Evolutionary conservation across 2,329 filamentous ascomycete species (phyloP).

Genomic region (Coniella vitis): DNA sequence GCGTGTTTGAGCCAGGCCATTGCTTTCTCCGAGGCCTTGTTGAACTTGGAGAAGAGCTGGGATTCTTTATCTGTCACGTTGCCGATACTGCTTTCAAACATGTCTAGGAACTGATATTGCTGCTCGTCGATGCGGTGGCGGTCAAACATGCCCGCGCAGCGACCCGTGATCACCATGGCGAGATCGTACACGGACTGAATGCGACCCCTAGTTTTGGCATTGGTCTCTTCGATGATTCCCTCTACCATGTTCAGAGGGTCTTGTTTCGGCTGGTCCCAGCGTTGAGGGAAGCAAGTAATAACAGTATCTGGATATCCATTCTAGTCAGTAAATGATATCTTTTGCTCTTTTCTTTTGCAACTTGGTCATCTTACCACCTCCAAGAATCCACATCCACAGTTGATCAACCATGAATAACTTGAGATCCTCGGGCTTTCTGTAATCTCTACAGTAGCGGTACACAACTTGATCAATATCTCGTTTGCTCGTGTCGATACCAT

Average conservation of each 20-base stretch:
- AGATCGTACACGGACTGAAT: conserved; percentile 57
- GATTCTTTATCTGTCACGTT: conserved; percentile 46
- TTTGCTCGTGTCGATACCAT: conserved; percentile 53
- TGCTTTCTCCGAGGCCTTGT: conserved; percentile 49
- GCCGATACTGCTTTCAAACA: conserved; percentile 60
- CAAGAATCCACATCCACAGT: conserved; percentile 58
- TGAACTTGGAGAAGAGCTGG: conserved; percentile 53
- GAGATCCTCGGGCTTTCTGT: conserved; percentile 31
- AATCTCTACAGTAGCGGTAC: conserved; percentile 44
- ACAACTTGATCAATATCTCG: conserved; percentile 60
- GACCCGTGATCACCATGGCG: conserved; percentile 52
- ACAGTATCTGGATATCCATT: conserved; percentile 44
- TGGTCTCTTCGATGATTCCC: conserved; percentile 57
- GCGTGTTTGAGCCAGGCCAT: conserved; percentile 46
- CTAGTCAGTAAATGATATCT: neutral
- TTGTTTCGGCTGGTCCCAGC: conserved; percentile 54
- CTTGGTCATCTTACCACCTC: conserved; percentile 30
- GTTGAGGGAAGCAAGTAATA: conserved; percentile 51
- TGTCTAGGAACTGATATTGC: conserved; percentile 58
- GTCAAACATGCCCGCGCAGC: conserved; percentile 56
- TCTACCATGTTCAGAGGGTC: conserved; percentile 58
- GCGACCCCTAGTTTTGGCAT: conserved; percentile 54
- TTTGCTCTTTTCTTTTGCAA: too few species aligned
- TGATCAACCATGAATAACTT: conserved; percentile 66
- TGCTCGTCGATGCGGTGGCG: conserved; percentile 50